Base-by-base conservation (phyloP, 805 yeast species). In the Ogataea ramenticola region DNA sequence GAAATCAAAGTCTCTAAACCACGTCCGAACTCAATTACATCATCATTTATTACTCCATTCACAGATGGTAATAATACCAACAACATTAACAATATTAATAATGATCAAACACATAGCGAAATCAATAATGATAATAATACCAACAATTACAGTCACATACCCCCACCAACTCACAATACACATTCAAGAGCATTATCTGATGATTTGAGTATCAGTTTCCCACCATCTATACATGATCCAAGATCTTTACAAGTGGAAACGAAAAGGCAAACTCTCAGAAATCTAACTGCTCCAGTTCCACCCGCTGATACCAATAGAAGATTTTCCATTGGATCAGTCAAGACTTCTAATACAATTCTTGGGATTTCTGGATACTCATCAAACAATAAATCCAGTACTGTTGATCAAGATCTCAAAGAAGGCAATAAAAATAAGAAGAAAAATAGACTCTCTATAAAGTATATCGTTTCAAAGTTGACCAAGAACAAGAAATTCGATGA, bases 371-470 rank as follows among this genome's bases (percentile, higher is more conserved):
- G n/a, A n/a, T n/a, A n/a, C n/a, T n/a, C n/a, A n/a, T n/a, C n/a
- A n/a, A n/a, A n/a, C n/a, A n/a, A 10, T 24, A 24, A 10, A n/a
- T 16, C 24, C 17, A 4, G 24, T n/a, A 6, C 22, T 15, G n/a
- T 5, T 19, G 37, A 17, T n/a, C 15, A 7, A 17, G 12, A 6
- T 9, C 4, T 4, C 9, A 34, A 19, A 15, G 15, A 32, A 12
- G 32, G 36, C 9, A 48, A 42, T 30, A 44, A 42, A 24, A 42
- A 39, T 27, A 48, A 42, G 34, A 44, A 42, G 29, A 42, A 39
- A 31, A 41, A 46, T 19, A 36, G 40, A 17, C 44, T 51, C 17
- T 49, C 54, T 1, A n/a, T 51, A 7, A 47, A 45, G 31, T 32
- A 36, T 14, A 38, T 51, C 3, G 33, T 51, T 31, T 46, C 36